phyloP scores from a whole-genome alignment of 1,284 basidiomycete species.

The Amylostereum areolatum region DNA sequence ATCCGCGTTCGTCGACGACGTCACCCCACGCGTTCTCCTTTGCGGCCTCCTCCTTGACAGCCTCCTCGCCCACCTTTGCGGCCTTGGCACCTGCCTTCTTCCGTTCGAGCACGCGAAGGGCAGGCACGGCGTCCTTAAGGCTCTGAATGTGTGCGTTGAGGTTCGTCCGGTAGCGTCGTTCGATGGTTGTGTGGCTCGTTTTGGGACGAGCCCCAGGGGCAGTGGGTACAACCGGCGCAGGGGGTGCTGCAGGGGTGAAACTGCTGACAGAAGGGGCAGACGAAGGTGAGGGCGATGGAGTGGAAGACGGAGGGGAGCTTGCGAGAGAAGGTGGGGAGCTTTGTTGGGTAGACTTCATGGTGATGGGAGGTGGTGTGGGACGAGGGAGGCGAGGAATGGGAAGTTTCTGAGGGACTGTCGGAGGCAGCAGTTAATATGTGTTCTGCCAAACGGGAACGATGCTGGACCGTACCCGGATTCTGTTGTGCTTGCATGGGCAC shows the following conservation, averaged over 20 bases:
- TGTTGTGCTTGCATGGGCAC: constrained; percentile 36
- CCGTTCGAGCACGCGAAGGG: constrained; percentile 58
- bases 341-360: constrained; percentile 19
- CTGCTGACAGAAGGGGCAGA: constrained; percentile 15
- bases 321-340: constrained; percentile 25
- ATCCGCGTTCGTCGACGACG: constrained; percentile 67
- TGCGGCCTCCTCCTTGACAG: constrained; percentile 27
- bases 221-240: constrained; percentile 19
- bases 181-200: constrained; percentile 88
- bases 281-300: constrained; percentile 20
- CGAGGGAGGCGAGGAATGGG: constrained; percentile 29
- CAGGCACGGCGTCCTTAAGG: constrained; percentile 77
- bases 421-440: background rate
- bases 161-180: constrained; percentile 85
- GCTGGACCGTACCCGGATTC: background rate
- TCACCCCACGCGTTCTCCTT: constrained; percentile 34
- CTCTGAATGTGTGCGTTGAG: constrained; percentile 85
- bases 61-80: constrained; percentile 33
- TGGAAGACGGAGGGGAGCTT: constrained; percentile 28
- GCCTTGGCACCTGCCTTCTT: constrained; percentile 45
- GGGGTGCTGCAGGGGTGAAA: constrained; percentile 20
- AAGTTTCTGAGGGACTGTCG: constrained; percentile 22
- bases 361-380: constrained; percentile 14
- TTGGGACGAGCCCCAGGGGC: constrained; percentile 51
- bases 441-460: background rate